These are phyloP conservation scores for Diutina neorugosa DNA, from an alignment of 1,139 yeast genomes.

Conservation along the genomic window DNA sequence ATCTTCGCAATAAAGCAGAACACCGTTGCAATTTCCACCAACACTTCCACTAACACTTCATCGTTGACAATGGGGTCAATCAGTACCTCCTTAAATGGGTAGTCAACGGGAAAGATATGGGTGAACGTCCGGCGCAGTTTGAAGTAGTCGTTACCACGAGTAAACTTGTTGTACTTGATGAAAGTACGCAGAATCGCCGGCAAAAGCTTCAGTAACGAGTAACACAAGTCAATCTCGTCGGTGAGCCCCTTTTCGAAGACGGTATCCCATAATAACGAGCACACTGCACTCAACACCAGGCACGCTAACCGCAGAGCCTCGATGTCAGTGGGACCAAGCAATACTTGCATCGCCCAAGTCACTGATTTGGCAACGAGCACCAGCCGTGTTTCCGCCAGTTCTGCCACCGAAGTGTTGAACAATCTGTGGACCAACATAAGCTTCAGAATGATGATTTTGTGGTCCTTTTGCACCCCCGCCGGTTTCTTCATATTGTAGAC, in stretches of 20 bases:
- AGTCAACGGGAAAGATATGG: conserved; percentile 51
- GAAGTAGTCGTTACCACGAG: conserved; percentile 39
- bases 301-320: conserved; percentile 55
- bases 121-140: conserved; percentile 54
- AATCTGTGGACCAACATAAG: conserved; percentile 49
- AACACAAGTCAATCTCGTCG: conserved; percentile 17
- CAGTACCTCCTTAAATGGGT: conserved; percentile 55
- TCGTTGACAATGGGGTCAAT: conserved; percentile 69
- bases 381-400: conserved; percentile 23
- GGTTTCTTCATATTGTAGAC: conserved; percentile 16
- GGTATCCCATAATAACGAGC: conserved; percentile 26
- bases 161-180: conserved; percentile 39
- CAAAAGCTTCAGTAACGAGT: conserved; percentile 36
- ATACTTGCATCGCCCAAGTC: conserved; percentile 53
- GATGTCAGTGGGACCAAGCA: conserved; percentile 38
- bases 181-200: conserved; percentile 43
- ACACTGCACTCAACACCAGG: conserved; percentile 40
- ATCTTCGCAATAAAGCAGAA: conserved; percentile 46
- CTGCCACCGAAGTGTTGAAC: conserved; percentile 35
- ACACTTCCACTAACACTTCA: conserved; percentile 57
- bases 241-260: conserved; percentile 16
- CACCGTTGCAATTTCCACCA: conserved; percentile 55
- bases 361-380: conserved; percentile 39
- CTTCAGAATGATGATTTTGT: conserved; percentile 43
- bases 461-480: conserved; percentile 27